phyloP scores from a whole-genome alignment of 345 rosid genomes.

The Kernera saxatilis region DNA sequence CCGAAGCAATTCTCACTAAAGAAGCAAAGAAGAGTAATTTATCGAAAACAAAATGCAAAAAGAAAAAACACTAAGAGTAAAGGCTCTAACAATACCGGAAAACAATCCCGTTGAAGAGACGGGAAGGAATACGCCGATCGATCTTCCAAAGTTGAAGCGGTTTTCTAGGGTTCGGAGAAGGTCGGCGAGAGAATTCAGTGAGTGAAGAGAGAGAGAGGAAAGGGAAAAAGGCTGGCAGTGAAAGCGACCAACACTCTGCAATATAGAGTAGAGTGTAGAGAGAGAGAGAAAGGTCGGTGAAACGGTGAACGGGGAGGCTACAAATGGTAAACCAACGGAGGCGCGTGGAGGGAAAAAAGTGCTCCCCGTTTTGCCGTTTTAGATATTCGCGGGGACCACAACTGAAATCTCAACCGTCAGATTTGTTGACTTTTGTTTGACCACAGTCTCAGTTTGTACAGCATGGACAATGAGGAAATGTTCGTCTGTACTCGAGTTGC shows the following conservation, averaged over 20 bases:
- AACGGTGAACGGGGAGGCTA: conserved; percentile 25
- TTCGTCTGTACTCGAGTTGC: background rate
- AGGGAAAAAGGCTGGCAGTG: conserved; percentile 25
- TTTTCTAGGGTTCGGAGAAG: conserved; percentile 27
- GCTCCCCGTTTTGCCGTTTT: conserved; percentile 16
- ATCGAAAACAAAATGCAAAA: background rate
- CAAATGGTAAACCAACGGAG: conserved; percentile 27
- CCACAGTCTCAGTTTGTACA: background rate
- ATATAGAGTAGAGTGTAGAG: conserved; percentile 20
- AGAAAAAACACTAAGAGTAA: background rate
- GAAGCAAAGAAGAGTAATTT: background rate
- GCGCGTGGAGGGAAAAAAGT: conserved; percentile 24
- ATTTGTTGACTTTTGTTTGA: background rate
- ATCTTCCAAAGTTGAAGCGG: background rate
- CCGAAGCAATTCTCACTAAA: background rate
- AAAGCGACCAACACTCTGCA: conserved; percentile 33
- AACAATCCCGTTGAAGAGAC: background rate
- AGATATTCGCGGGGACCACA: conserved; percentile 3
- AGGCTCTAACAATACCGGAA: conserved; percentile 3
- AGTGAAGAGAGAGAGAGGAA: background rate
- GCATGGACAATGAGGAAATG: background rate
- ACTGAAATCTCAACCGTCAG: conserved; percentile 16
- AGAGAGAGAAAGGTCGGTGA: conserved; percentile 16
- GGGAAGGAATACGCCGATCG: background rate
- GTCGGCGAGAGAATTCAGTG: conserved; percentile 21